These are phyloP conservation scores for Gentiana macrophylla DNA, from an alignment of 257 asterid species.

Conservation along the genomic window DNA sequence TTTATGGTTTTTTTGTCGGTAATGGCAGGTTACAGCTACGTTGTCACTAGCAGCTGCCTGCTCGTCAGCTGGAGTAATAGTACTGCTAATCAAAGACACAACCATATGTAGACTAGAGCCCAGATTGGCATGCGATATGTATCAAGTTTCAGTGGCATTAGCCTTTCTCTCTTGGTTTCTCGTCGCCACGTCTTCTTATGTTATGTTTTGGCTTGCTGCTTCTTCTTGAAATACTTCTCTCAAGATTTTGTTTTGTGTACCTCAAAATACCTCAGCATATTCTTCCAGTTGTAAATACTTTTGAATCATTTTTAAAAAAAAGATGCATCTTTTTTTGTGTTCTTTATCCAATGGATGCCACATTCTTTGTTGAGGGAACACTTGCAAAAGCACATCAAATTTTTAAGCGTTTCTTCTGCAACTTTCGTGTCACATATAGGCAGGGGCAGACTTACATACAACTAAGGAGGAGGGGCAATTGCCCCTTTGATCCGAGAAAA, in stretches of 20 bases:
- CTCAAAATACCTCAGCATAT: background rate
- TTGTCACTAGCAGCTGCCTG: slow-evolving; percentile 83
- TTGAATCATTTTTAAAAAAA: background rate
- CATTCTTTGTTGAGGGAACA: too few species aligned
- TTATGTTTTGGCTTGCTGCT: slow-evolving; percentile 82
- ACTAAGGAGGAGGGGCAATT: too few species aligned
- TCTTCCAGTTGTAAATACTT: slow-evolving; percentile 7
- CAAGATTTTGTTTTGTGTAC: background rate
- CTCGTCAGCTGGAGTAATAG: slow-evolving; percentile 83
- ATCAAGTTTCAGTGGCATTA: slow-evolving; percentile 64
- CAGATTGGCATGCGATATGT: slow-evolving; percentile 49
- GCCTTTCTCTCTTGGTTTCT: slow-evolving; percentile 76
- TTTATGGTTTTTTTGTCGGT: background rate
- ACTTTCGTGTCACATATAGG: too few species aligned
- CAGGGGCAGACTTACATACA: too few species aligned
- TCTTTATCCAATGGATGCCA: too few species aligned
- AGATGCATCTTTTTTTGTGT: too few species aligned
- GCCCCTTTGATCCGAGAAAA: too few species aligned
- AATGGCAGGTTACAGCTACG: slow-evolving; percentile 67
- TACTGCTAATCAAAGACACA: slow-evolving; percentile 57
- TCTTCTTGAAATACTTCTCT: slow-evolving; percentile 22
- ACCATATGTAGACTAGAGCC: slow-evolving; percentile 31
- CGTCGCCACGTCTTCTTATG: slow-evolving; percentile 66
- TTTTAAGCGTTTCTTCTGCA: too few species aligned
- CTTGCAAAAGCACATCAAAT: too few species aligned